phyloP scores from a whole-genome alignment of 2,329 filamentous ascomycete species.

The Hypoxylon sp. region DNA sequence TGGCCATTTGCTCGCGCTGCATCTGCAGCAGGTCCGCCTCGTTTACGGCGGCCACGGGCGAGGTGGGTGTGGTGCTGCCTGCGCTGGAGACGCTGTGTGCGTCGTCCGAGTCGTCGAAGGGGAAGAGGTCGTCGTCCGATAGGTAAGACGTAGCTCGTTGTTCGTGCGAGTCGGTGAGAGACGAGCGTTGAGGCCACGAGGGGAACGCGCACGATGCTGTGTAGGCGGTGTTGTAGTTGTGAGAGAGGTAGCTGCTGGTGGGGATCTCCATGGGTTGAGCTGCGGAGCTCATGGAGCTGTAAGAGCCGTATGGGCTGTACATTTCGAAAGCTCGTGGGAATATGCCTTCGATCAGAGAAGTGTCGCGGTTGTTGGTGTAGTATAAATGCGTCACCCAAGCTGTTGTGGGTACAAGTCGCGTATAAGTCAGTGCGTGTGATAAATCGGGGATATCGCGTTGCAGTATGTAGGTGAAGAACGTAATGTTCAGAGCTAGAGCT shows the following conservation, averaged over 20 bases:
- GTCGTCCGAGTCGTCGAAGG: constrained; percentile 67
- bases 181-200: constrained; percentile 60
- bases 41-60: constrained; percentile 56
- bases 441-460: constrained; percentile 29
- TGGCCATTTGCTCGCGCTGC: constrained; percentile 65
- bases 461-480: constrained; percentile 13
- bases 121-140: constrained; percentile 75
- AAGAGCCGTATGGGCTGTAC: constrained; percentile 57
- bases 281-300: constrained; percentile 56
- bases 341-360: constrained; percentile 10
- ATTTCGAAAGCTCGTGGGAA: constrained; percentile 37
- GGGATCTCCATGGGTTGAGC: constrained; percentile 55
- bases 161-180: constrained; percentile 54
- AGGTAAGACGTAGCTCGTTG: constrained; percentile 69
- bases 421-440: constrained; percentile 20
- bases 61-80: constrained; percentile 62
- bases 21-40: constrained; percentile 66
- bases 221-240: constrained; percentile 47
- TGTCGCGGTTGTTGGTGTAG: constrained; percentile 2
- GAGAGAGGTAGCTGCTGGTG: constrained; percentile 51
- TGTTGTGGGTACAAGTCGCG: constrained; percentile 22
- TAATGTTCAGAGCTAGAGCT: constrained; percentile 14
- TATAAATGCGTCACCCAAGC: constrained; percentile 9
- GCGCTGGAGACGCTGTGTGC: constrained; percentile 62
- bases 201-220: constrained; percentile 60